These are phyloP conservation scores for Nakazawaea siamensis DNA, from an alignment of 805 yeast species.

Conservation along the genomic window DNA sequence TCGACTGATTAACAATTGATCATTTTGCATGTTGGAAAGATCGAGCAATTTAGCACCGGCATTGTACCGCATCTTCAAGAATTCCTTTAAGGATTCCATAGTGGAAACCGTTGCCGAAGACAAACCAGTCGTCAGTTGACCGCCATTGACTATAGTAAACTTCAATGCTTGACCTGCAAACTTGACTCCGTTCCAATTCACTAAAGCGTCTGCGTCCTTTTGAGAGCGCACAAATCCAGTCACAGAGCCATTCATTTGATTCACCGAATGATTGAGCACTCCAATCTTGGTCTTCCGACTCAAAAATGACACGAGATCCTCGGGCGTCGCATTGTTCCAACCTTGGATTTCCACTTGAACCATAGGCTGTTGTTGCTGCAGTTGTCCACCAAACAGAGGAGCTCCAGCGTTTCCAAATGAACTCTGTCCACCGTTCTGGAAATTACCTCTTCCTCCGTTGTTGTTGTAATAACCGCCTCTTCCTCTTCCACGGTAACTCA, in stretches of 20 bases:
- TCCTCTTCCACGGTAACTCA: conserved; percentile 26
- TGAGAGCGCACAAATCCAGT: conserved; percentile 48
- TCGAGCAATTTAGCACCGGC: conserved; percentile 59
- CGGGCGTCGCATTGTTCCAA: conserved; percentile 74
- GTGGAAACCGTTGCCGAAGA: conserved; percentile 29
- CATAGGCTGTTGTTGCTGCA: too few relatives aligned
- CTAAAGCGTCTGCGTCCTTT: conserved; percentile 50
- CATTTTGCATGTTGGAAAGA: conserved; percentile 55
- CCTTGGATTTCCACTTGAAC: conserved; percentile 58
- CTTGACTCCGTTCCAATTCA: conserved; percentile 63
- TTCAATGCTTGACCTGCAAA: conserved; percentile 70
- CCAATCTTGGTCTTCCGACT: conserved; percentile 56
- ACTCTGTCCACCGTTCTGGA: too few relatives aligned
- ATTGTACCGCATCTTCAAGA: conserved; percentile 62
- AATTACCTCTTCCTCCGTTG: conserved; percentile 13
- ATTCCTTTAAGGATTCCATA: conserved; percentile 50
- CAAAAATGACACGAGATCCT: conserved; percentile 62
- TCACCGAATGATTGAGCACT: conserved; percentile 44
- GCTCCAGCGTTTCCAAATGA: too few relatives aligned
- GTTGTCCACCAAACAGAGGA: too few relatives aligned
- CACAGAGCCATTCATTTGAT: conserved; percentile 40
- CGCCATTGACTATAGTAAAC: conserved; percentile 29
- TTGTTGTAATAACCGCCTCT: conserved; percentile 14
- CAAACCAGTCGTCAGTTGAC: conserved; percentile 14
- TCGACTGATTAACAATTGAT: conserved; percentile 43